Evolutionary conservation across 2,329 filamentous ascomycete species (phyloP).

Genomic region (Graphium sp.): DNA sequence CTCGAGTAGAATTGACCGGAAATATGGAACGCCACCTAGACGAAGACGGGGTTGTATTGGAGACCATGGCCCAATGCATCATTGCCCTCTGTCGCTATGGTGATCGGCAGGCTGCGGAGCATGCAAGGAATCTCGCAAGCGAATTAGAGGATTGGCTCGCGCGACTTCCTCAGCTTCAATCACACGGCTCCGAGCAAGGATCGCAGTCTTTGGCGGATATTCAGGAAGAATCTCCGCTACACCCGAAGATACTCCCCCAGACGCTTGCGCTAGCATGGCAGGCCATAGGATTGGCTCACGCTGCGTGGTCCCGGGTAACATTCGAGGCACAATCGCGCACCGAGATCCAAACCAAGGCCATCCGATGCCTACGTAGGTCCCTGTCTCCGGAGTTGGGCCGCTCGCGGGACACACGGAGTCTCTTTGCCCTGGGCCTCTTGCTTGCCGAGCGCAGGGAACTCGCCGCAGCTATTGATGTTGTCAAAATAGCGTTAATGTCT

Average conservation of each 20-base stretch:
- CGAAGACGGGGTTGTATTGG: constrained; percentile 57
- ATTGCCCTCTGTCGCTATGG: constrained; percentile 72
- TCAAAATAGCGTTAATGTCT: constrained; percentile 58
- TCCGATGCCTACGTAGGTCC: constrained; percentile 58
- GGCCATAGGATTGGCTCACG: constrained; percentile 70
- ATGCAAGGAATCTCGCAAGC: constrained; percentile 52
- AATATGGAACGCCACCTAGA: constrained; percentile 58
- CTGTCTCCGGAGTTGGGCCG: constrained; percentile 50
- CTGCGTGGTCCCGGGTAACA: constrained; percentile 74
- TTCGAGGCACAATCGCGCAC: constrained; percentile 56
- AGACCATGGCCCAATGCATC: constrained; percentile 67
- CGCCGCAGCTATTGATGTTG: constrained; percentile 61
- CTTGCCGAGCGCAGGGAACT: constrained; percentile 77
- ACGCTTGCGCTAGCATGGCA: constrained; percentile 60
- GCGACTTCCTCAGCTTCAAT: constrained; percentile 26
- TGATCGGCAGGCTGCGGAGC: constrained; percentile 56
- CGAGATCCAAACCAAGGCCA: constrained; percentile 61
- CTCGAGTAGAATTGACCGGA: constrained; percentile 64
- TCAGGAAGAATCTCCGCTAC: constrained; percentile 16
- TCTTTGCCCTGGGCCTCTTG: constrained; percentile 71
- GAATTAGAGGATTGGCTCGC: constrained; percentile 63
- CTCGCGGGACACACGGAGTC: constrained; percentile 53
- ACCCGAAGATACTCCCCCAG: constrained; percentile 33
- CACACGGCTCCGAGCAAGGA: constrained; percentile 1
- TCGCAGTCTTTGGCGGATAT: constrained; percentile 10